Base-by-base conservation (phyloP, 129 eudicot genomes). In the Saposhnikovia divaricata region DNA sequence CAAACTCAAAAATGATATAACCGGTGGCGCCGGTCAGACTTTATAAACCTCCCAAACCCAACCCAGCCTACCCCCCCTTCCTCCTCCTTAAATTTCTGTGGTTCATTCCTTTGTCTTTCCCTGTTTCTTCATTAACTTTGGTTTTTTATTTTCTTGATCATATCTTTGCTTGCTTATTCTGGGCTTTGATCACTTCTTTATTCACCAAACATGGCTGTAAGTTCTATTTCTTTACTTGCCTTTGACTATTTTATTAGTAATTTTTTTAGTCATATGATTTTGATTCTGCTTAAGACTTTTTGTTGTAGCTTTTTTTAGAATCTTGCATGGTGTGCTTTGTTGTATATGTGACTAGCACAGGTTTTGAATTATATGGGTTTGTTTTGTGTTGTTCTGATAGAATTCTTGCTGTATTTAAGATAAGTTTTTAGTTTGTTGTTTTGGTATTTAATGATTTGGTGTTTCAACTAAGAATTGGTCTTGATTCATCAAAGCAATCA, bases 21-120 rank as follows among this genome's bases (percentile, higher is more conserved):
- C 92, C 93, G 90, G 88, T 87, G 89, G 89, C 90, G 79, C 91
- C 88, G 77, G 97, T 91, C 92, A 89, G 83, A 85, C 89, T 79
- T 87, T 84, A 78, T 86, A 75, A 86, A 77, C 87, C 87, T 75
- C 77, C 81, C 85, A 65, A 82, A 44, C 38, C 80, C 82, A 65
- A 10, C 40, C 79, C 34, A 0, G 0, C 34, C 34, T 31, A 31
- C 34, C 1, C 34, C 46, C 74, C 65, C 45, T 51, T 66, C 48
- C 44, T 28, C 34, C 45, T 40, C 27, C 48, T 63, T 28, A 5
- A 37, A 61, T 46, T 69, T 78, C 44, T 69, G 45, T 79, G 46
- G 39, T 34, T 38, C 25, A 68, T 37, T 31, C 42, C 16, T 40
- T 15, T 19, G 16, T 27, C 28, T 42, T 66, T 19, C 21, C 13